These are phyloP conservation scores for Ajuga chamaepitys DNA, from an alignment of 257 asterid species.

Conservation along the genomic window DNA sequence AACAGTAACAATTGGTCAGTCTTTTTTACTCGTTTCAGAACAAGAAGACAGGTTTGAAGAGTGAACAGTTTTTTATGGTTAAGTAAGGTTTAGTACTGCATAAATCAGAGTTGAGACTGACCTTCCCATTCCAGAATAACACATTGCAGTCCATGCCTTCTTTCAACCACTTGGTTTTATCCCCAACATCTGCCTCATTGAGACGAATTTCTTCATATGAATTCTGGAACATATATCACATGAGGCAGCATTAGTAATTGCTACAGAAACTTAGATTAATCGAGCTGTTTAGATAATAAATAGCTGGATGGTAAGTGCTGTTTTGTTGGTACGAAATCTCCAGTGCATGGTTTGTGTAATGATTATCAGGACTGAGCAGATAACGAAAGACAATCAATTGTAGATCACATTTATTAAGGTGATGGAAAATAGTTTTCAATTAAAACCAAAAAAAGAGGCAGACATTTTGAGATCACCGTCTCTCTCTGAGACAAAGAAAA, in stretches of 20 bases:
- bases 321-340: background rate
- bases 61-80: background rate
- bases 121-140: conserved; percentile 92
- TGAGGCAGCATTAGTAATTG: background rate
- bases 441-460: background rate
- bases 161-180: conserved; percentile 85
- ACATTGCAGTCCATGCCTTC: conserved; percentile 99
- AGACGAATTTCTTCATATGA: conserved; percentile 85
- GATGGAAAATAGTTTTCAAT: background rate
- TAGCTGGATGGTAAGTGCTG: background rate
- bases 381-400: conserved; percentile 3
- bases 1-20: conserved; percentile 11
- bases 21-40: background rate
- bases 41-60: background rate
- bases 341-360: background rate
- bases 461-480: background rate
- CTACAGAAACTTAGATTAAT: background rate
- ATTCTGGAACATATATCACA: conserved; percentile 43
- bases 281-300: background rate
- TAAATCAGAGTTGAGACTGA: conserved; percentile 17
- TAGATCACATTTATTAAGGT: background rate
- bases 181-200: conserved; percentile 79
- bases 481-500: background rate
- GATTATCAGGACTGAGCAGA: background rate
- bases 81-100: background rate